These are phyloP conservation scores for Phytophthora capsici DNA, from an alignment of 352 stramenopile species.

Conservation along the genomic window DNA sequence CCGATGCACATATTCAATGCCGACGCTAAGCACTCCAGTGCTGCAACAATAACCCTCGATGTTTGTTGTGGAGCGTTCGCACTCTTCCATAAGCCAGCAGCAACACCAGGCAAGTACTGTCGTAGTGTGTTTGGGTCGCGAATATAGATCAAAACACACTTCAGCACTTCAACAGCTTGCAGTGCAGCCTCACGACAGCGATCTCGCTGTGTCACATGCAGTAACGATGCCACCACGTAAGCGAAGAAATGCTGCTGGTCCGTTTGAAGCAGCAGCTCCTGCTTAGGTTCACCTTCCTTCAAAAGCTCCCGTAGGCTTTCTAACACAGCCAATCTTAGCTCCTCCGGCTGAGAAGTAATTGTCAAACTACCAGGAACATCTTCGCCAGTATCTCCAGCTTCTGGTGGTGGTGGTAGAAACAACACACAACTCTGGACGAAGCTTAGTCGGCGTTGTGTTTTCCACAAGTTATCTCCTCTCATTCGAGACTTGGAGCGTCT, in stretches of 20 bases:
- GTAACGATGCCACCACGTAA: slow-evolving; percentile 64
- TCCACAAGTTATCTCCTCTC: slow-evolving; percentile 11
- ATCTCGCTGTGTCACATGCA: slow-evolving; percentile 68
- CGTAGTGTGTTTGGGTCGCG: slow-evolving; percentile 47
- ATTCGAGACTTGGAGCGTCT: slow-evolving; percentile 41
- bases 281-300: slow-evolving; percentile 6
- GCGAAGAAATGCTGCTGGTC: slow-evolving; percentile 74
- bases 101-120: slow-evolving; percentile 78
- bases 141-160: slow-evolving; percentile 46
- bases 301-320: slow-evolving; percentile 51
- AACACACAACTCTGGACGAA: slow-evolving; percentile 67
- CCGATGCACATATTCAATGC: slow-evolving; percentile 46
- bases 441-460: slow-evolving; percentile 32
- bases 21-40: slow-evolving; percentile 57
- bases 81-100: slow-evolving; percentile 66
- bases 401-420: slow-evolving; percentile 56
- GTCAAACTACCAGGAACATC: slow-evolving; percentile 17
- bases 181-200: slow-evolving; percentile 48
- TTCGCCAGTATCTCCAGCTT: slow-evolving; percentile 21
- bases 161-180: slow-evolving; percentile 50
- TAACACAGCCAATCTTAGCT: slow-evolving; percentile 63
- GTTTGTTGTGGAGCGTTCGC: slow-evolving; percentile 70
- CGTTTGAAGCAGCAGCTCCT: slow-evolving; percentile 24
- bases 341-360: slow-evolving; percentile 53
- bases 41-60: slow-evolving; percentile 68